Conservation (phyloP, 345 rosid genomes). For the Lumnitzera littorea region DNA sequence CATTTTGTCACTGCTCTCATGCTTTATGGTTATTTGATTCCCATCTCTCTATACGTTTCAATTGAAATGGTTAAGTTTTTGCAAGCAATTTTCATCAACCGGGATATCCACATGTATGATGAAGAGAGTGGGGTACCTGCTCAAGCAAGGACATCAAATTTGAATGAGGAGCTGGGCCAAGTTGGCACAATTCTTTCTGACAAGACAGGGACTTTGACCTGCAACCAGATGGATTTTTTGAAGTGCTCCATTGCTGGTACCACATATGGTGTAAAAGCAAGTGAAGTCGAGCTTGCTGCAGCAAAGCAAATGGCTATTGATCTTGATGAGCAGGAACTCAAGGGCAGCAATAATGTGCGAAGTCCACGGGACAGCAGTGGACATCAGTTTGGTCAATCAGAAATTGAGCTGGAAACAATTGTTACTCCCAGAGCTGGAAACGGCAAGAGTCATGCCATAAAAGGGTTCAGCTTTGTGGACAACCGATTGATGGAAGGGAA, state of each 20-base stretch:
- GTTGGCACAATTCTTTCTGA: constrained; percentile 96
- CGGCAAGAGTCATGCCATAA: constrained; percentile 39
- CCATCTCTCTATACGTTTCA: constrained; percentile 93
- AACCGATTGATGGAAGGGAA: constrained; percentile 71
- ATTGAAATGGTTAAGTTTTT: constrained; percentile 94
- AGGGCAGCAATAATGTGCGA: not conserved
- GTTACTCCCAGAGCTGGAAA: constrained; percentile 35
- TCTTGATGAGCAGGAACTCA: constrained; percentile 45
- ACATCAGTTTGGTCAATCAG: constrained; percentile 19
- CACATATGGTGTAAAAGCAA: constrained; percentile 66
- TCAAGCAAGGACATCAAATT: constrained; percentile 86
- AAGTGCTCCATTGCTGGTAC: constrained; percentile 93
- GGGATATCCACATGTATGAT: constrained; percentile 82
- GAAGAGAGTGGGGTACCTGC: constrained; percentile 84
- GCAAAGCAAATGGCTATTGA: constrained; percentile 84
- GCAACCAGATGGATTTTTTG: constrained; percentile 98
- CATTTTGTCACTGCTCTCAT: constrained; percentile 91
- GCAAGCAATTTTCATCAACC: constrained; percentile 91
- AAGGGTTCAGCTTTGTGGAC: constrained; percentile 92
- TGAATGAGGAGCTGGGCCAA: constrained; percentile 97
- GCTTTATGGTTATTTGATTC: constrained; percentile 95
- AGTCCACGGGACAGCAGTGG: not conserved
- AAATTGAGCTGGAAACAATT: constrained; percentile 72
- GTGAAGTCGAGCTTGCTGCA: constrained; percentile 94
- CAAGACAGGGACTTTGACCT: constrained; percentile 96